phyloP scores from a whole-genome alignment of 2,329 filamentous ascomycete species.

The Aspergillus hiratsukae region DNA sequence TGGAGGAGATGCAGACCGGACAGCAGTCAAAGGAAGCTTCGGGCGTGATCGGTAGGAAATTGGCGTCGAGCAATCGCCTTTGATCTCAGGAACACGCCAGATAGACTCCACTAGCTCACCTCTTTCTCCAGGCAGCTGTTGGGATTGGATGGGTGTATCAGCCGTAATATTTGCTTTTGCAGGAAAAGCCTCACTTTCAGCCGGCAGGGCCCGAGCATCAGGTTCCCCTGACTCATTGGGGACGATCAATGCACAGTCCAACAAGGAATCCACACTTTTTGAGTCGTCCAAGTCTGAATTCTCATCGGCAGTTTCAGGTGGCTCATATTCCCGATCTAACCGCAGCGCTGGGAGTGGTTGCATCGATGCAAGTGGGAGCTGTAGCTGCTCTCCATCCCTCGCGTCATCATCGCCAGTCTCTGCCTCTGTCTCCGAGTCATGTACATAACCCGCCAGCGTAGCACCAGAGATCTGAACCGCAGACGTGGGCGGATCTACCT shows the following conservation, averaged over 20 bases:
- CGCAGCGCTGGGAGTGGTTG: constrained; percentile 5
- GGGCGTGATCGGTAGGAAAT: constrained; percentile 14
- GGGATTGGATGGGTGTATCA: constrained; percentile 13
- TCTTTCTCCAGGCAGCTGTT: constrained; percentile 2
- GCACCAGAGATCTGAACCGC: background rate
- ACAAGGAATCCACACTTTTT: constrained; percentile 20
- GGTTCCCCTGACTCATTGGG: constrained; percentile 1
- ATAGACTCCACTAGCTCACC: constrained; percentile 19
- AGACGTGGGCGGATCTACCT: constrained; percentile 1
- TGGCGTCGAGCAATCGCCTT: constrained; percentile 22
- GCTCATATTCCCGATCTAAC: background rate
- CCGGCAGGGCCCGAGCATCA: constrained; percentile 4
- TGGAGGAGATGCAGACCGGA: constrained; percentile 30
- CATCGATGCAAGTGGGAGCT: constrained; percentile 3
- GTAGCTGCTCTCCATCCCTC: constrained; percentile 4
- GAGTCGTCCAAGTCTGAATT: constrained; percentile 16
- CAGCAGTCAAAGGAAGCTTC: constrained; percentile 7
- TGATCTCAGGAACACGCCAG: constrained; percentile 31
- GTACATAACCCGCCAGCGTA: background rate
- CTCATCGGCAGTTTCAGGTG: constrained; percentile 6
- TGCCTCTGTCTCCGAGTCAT: constrained; percentile 2
- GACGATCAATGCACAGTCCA: constrained; percentile 13
- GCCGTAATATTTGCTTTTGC: constrained; percentile 17
- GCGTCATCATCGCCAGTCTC: constrained; percentile 2
- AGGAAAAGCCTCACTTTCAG: constrained; percentile 2